Percentiles rank a stretch among this genome's conserved stretches.
Evolutionary conservation across 352 stramenopile genomes (phyloP).

Genomic region (Pseudoperonospora humuli): DNA sequence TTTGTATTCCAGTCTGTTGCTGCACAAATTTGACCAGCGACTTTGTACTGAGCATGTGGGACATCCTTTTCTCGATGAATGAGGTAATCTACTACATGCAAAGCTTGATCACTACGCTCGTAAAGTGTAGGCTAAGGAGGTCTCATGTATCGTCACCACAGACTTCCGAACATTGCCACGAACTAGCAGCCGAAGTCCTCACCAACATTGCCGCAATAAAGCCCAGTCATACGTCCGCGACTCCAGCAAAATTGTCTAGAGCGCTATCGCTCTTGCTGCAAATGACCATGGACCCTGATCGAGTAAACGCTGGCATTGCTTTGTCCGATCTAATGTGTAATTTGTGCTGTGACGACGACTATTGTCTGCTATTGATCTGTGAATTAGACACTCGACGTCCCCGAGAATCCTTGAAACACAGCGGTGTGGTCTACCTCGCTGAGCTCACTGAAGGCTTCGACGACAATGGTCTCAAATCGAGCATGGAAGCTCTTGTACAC

Average conservation of each 20-base stretch:
- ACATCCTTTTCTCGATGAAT: slow-evolving; percentile 11
- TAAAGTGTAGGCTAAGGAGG: too few relatives aligned
- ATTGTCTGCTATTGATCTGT: slow-evolving; percentile 56
- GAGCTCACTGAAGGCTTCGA: slow-evolving; percentile 33
- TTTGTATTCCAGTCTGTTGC: slow-evolving; percentile 24
- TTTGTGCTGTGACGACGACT: slow-evolving; percentile 36
- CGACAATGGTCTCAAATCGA: slow-evolving; percentile 40
- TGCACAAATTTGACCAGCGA: slow-evolving; percentile 5
- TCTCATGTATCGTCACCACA: too few relatives aligned
- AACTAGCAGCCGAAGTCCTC: slow-evolving; percentile 37
- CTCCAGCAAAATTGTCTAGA: slow-evolving; percentile 21
- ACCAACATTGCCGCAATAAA: slow-evolving; percentile 27
- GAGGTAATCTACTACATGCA: slow-evolving; percentile 3
- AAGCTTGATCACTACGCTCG: too few relatives aligned
- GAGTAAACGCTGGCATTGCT: slow-evolving; percentile 26
- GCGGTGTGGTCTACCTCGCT: slow-evolving; percentile 50
- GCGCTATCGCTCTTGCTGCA: slow-evolving; percentile 34
- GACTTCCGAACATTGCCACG: slow-evolving; percentile 9
- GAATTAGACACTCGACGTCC: slow-evolving; percentile 56
- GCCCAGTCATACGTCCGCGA: slow-evolving; percentile 10
- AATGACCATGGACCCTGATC: not conserved
- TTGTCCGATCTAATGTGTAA: slow-evolving; percentile 57
- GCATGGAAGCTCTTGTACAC: slow-evolving; percentile 56
- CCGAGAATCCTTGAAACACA: slow-evolving; percentile 28
- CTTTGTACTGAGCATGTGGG: slow-evolving; percentile 26